Evolutionary conservation across 768 basidiomycete species (phyloP).

Genomic region (Cyathus striatus): DNA sequence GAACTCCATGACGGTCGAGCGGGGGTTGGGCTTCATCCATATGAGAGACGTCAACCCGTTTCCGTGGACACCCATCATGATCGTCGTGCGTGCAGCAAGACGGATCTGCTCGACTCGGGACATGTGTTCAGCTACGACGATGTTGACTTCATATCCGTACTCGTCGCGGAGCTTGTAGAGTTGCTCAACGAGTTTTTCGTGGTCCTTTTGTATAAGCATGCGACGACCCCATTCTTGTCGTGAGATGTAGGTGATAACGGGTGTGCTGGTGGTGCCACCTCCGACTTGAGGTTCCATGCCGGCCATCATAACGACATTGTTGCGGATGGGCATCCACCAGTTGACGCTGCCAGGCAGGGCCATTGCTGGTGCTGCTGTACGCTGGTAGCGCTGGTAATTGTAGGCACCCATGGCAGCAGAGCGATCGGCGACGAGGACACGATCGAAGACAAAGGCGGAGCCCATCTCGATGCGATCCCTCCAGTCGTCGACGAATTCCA

Average conservation of each 20-base stretch:
- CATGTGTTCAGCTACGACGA: conserved; percentile 82
- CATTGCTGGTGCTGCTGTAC: conserved; percentile 74
- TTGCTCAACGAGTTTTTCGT: conserved; percentile 74
- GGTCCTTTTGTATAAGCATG: conserved; percentile 71
- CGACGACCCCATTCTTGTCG: conserved; percentile 86
- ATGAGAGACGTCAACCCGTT: conserved; percentile 85
- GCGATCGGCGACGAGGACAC: conserved; percentile 85
- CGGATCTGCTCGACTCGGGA: conserved; percentile 74
- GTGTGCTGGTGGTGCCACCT: conserved; percentile 42
- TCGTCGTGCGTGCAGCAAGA: conserved; percentile 86
- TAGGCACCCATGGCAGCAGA: conserved; percentile 74
- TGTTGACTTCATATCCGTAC: conserved; percentile 83
- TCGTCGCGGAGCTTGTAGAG: conserved; percentile 62
- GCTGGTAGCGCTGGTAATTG: conserved; percentile 64
- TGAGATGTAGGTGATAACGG: conserved; percentile 91
- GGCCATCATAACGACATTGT: conserved; percentile 68
- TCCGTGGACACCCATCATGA: conserved; percentile 93
- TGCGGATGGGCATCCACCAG: conserved; percentile 83
- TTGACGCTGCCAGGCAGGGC: conserved; percentile 65
- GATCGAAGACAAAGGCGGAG: conserved; percentile 74
- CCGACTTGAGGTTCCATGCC: conserved; percentile 45
- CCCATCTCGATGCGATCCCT: conserved; percentile 68
- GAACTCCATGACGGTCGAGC: conserved; percentile 89
- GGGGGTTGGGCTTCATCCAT: conserved; percentile 86
- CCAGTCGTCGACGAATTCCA: conserved; percentile 85